Percentiles rank a stretch among this genome's conserved stretches.
These are phyloP conservation scores for Linderniella brevidens DNA, from an alignment of 257 asterid genomes.

Conservation along the genomic window DNA sequence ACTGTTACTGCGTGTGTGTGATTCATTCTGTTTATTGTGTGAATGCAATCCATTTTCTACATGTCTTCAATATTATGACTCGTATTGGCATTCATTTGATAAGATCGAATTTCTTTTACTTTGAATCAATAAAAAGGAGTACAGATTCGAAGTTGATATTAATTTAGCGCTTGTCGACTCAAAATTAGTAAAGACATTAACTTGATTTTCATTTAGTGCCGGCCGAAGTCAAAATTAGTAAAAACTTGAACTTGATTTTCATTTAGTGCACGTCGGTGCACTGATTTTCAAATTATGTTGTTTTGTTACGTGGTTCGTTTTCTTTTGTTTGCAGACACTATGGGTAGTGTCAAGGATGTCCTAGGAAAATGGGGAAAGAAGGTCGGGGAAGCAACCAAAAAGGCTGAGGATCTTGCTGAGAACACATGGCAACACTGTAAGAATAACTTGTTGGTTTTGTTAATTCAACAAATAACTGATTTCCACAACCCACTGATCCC, in stretches of 20 bases:
- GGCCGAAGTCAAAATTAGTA: too few relatives aligned
- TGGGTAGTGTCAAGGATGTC: slow-evolving; percentile 67
- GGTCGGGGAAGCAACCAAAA: slow-evolving; percentile 77
- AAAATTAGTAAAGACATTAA: neutral
- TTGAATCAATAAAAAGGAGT: neutral
- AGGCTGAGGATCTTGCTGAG: slow-evolving; percentile 90
- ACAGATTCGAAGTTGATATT: neutral
- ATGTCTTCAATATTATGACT: neutral
- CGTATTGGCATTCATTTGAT: slow-evolving; percentile 3
- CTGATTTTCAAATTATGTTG: neutral
- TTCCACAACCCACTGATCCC: too few relatives aligned
- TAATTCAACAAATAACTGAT: too few relatives aligned
- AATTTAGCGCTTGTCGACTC: neutral
- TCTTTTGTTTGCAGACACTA: slow-evolving; percentile 34
- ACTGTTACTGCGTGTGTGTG: too few relatives aligned
- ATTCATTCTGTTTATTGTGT: neutral
- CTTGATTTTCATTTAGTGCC: neutral
- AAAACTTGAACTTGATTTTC: too few relatives aligned
- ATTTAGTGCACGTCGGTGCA: neutral
- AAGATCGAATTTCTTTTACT: slow-evolving; percentile 3
- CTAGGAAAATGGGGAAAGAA: slow-evolving; percentile 86
- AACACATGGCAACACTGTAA: slow-evolving; percentile 97
- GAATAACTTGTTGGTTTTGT: slow-evolving; percentile 16
- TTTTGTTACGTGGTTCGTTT: slow-evolving; percentile 7
- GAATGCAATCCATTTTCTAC: neutral